These are phyloP conservation scores for Aspergillus piperis DNA, from an alignment of 2,329 filamentous ascomycete genomes.

Conservation along the genomic window DNA sequence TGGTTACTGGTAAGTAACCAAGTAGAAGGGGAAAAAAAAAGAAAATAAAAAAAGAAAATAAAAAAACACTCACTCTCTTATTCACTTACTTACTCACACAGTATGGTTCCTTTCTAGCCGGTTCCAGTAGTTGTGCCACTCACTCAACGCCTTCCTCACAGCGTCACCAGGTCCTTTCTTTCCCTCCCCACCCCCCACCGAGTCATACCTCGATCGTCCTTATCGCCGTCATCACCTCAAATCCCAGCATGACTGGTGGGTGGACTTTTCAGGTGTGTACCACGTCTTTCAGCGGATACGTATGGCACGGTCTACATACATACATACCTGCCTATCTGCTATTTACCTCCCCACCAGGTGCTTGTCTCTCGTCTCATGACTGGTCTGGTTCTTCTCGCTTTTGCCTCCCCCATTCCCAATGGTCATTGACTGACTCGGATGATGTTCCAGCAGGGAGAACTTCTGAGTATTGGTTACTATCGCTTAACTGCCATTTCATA, in stretches of 20 bases:
- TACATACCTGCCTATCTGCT: background rate
- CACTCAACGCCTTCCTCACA: background rate
- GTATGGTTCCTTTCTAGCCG: too few relatives aligned
- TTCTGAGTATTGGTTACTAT: background rate
- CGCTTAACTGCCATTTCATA: background rate
- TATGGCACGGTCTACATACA: background rate
- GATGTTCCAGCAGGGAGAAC: background rate
- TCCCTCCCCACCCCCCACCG: background rate
- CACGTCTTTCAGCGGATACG: background rate
- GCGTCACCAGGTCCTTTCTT: background rate
- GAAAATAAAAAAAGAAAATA: too few relatives aligned
- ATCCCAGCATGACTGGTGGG: background rate
- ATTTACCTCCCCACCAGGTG: background rate
- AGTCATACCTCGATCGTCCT: background rate
- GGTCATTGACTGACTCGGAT: slow-evolving; percentile 2
- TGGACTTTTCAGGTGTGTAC: background rate
- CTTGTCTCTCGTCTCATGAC: background rate
- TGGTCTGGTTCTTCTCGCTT: background rate
- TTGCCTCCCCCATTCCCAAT: slow-evolving; percentile 10
- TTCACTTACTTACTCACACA: background rate
- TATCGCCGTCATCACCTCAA: background rate
- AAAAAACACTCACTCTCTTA: background rate
- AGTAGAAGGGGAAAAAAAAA: background rate
- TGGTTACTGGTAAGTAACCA: background rate
- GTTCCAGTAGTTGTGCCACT: background rate